These are phyloP conservation scores for Casuarina cunninghamiana DNA, from an alignment of 306 rosid species.

Conservation along the genomic window DNA sequence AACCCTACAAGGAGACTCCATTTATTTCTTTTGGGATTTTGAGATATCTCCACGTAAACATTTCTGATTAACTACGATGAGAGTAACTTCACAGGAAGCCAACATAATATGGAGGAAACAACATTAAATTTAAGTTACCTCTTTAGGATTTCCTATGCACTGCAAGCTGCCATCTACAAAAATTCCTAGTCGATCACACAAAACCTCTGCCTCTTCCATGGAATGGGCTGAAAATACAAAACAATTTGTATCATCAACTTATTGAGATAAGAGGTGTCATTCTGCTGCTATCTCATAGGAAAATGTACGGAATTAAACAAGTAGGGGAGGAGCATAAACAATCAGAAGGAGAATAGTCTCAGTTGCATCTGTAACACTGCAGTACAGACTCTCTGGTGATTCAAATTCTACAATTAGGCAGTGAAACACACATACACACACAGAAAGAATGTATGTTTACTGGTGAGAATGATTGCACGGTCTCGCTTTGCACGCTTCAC, in stretches of 20 bases:
- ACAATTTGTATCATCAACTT: conserved; percentile 20
- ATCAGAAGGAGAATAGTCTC: neutral
- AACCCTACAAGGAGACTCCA: neutral
- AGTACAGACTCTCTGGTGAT: neutral
- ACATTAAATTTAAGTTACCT: conserved; percentile 42
- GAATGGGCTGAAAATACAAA: conserved; percentile 71
- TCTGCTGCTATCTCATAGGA: neutral
- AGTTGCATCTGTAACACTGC: neutral
- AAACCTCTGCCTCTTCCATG: conserved; percentile 93
- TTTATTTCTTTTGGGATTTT: too few relatives aligned
- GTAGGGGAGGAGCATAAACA: neutral
- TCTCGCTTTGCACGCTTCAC: conserved; percentile 79
- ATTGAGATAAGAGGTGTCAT: neutral
- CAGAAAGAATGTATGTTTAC: conserved; percentile 40
- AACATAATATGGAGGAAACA: neutral
- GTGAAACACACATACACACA: conserved; percentile 1
- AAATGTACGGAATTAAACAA: neutral
- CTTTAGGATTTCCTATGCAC: conserved; percentile 92
- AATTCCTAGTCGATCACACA: conserved; percentile 84
- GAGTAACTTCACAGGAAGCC: neutral
- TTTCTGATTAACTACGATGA: neutral
- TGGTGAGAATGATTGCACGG: conserved; percentile 89
- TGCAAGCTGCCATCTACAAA: conserved; percentile 85
- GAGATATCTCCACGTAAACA: too few relatives aligned
- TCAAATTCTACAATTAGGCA: neutral